Evolutionary conservation across 1,139 yeast species (phyloP).

Genomic region (Yamadazyma atmosphaerica): DNA sequence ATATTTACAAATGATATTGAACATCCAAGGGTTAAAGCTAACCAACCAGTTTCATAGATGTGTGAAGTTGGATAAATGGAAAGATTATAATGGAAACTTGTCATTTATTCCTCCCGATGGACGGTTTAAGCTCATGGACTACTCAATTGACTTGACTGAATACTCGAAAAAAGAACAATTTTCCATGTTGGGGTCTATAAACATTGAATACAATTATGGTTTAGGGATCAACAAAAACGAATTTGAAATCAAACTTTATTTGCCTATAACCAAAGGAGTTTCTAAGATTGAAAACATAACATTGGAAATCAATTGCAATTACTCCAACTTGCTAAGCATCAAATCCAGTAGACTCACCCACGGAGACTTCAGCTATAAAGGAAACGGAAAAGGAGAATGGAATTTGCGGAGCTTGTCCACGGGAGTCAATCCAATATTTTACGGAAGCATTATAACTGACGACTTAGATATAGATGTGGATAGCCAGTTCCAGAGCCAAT

Average conservation of each 20-base stretch:
- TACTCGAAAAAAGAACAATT: slow-evolving; percentile 17
- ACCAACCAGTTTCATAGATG: slow-evolving; percentile 57
- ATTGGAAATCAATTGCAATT: slow-evolving; percentile 40
- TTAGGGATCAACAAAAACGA: slow-evolving; percentile 66
- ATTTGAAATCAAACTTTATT: slow-evolving; percentile 68
- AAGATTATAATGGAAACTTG: slow-evolving; percentile 37
- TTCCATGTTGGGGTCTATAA: slow-evolving; percentile 52
- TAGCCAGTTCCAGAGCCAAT: background rate
- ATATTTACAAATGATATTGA: slow-evolving; percentile 56
- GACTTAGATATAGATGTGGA: slow-evolving; percentile 8
- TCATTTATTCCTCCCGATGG: slow-evolving; percentile 92
- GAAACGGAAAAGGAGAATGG: slow-evolving; percentile 69
- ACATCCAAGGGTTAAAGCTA: slow-evolving; percentile 38
- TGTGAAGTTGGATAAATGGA: slow-evolving; percentile 51
- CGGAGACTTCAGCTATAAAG: slow-evolving; percentile 66
- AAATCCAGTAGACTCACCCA: slow-evolving; percentile 63
- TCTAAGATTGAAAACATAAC: slow-evolving; percentile 57
- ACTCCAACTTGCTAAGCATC: slow-evolving; percentile 24
- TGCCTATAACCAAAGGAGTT: slow-evolving; percentile 51
- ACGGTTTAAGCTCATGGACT: slow-evolving; percentile 60
- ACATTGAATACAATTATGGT: slow-evolving; percentile 59
- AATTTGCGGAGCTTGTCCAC: slow-evolving; percentile 57
- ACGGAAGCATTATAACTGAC: slow-evolving; percentile 47
- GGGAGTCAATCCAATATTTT: slow-evolving; percentile 69
- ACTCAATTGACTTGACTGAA: slow-evolving; percentile 53